phyloP scores from a whole-genome alignment of 371 early-diverging fungal species.

The Mortierella polycephala region DNA sequence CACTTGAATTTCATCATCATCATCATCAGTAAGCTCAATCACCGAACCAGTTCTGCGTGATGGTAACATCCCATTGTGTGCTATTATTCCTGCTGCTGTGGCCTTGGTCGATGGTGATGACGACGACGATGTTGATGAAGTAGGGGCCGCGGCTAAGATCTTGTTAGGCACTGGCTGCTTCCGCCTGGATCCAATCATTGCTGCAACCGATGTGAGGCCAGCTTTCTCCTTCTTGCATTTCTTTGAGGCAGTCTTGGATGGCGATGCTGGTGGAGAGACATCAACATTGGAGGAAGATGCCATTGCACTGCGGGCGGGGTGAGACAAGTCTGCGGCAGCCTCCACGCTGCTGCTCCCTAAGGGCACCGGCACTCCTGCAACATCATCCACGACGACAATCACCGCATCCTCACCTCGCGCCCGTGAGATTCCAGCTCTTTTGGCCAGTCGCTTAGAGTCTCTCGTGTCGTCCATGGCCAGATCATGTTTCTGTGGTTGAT shows the following conservation, averaged over 20 bases:
- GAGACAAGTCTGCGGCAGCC: not conserved
- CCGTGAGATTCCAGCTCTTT: no score
- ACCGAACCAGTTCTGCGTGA: not conserved
- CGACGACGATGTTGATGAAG: not conserved
- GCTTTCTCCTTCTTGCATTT: conserved; percentile 19
- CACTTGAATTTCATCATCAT: conserved; percentile 1
- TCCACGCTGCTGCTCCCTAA: no score
- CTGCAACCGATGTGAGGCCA: conserved; percentile 8
- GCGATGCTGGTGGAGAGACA: not conserved
- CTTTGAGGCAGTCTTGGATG: not conserved
- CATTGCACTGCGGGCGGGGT: no score
- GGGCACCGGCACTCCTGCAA: no score
- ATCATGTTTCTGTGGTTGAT: no score
- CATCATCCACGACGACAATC: no score
- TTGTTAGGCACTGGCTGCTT: conserved; percentile 1
- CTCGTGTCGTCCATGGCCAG: no score
- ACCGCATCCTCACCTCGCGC: no score
- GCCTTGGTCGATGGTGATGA: no score
- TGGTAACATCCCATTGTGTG: not conserved
- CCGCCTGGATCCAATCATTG: conserved; percentile 20
- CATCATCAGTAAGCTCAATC: conserved; percentile 17
- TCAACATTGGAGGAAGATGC: no score
- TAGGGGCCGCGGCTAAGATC: not conserved
- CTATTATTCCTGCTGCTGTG: no score
- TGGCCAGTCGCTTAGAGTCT: no score